These are phyloP conservation scores for Paracamarosporium sp. DNA, from an alignment of 2,329 filamentous ascomycete species.

Conservation along the genomic window DNA sequence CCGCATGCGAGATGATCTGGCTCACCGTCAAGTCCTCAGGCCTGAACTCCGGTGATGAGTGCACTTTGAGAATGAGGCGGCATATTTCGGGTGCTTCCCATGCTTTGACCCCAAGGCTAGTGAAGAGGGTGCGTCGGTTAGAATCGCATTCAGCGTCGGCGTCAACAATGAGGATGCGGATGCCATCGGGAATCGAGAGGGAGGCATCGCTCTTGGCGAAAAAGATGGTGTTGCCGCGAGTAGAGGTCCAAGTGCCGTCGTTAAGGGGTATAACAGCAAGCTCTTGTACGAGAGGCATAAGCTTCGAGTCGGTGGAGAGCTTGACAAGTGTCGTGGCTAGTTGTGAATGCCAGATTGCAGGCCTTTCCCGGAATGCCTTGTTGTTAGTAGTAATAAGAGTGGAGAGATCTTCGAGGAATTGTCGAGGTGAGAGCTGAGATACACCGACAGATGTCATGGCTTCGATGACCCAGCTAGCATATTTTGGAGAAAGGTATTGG, in stretches of 20 bases:
- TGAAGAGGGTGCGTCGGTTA: not conserved
- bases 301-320: not conserved
- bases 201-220: not conserved
- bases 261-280: constrained; percentile 3
- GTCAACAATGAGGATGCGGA: not conserved
- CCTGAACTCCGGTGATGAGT: not conserved
- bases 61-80: not conserved
- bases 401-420: constrained; percentile 2
- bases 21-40: not conserved
- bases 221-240: not conserved
- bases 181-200: not conserved
- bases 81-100: constrained; percentile 4
- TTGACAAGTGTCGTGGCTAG: not conserved
- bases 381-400: not conserved
- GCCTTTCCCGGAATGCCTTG: not conserved
- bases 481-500: not conserved
- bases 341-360: not conserved
- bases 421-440: not conserved
- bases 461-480: constrained; percentile 2
- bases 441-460: not conserved
- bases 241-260: not conserved
- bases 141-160: not conserved
- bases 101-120: constrained; percentile 1
- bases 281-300: constrained; percentile 1
- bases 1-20: constrained; percentile 8